Evolutionary conservation across 2,329 filamentous ascomycete species (phyloP).

Genomic region (Diaporthe citri): DNA sequence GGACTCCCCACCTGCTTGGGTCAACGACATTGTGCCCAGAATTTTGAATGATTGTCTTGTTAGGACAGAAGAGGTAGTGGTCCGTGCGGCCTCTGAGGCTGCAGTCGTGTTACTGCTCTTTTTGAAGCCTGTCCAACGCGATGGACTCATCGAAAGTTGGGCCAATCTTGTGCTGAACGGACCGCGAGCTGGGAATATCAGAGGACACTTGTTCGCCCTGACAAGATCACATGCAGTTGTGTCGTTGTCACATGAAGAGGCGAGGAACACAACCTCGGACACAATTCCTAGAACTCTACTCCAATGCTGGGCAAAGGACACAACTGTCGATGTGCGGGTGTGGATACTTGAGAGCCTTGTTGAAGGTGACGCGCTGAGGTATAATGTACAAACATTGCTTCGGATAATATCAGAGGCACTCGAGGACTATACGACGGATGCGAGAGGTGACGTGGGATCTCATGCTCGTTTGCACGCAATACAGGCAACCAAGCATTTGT

Average conservation of each 20-base stretch:
- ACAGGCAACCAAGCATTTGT: constrained; percentile 77
- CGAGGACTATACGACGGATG: constrained; percentile 91
- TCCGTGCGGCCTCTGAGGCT: constrained; percentile 63
- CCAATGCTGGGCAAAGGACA: constrained; percentile 65
- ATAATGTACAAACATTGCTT: constrained; percentile 57
- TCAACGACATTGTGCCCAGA: constrained; percentile 44
- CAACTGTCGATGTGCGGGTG: constrained; percentile 64
- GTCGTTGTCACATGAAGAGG: constrained; percentile 41
- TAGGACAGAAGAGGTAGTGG: constrained; percentile 63
- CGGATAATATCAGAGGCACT: constrained; percentile 69
- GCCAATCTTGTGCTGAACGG: constrained; percentile 55
- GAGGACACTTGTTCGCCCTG: constrained; percentile 67
- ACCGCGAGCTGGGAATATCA: constrained; percentile 54
- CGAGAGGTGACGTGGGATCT: constrained; percentile 90
- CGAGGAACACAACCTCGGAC: constrained; percentile 40
- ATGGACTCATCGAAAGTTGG: constrained; percentile 60
- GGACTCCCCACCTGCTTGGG: constrained; percentile 1
- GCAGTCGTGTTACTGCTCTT: constrained; percentile 64
- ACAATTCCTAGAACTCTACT: constrained; percentile 60
- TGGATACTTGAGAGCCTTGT: constrained; percentile 68
- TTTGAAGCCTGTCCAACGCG: constrained; percentile 51
- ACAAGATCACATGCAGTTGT: constrained; percentile 62
- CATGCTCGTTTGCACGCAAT: constrained; percentile 86
- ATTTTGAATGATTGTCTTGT: constrained; percentile 61
- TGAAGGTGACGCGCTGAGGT: constrained; percentile 58